Evolutionary conservation across 345 rosid species (phyloP), one percentile per base, ranked within the genome.

Genomic region (Boechera divaricarpa): DNA sequence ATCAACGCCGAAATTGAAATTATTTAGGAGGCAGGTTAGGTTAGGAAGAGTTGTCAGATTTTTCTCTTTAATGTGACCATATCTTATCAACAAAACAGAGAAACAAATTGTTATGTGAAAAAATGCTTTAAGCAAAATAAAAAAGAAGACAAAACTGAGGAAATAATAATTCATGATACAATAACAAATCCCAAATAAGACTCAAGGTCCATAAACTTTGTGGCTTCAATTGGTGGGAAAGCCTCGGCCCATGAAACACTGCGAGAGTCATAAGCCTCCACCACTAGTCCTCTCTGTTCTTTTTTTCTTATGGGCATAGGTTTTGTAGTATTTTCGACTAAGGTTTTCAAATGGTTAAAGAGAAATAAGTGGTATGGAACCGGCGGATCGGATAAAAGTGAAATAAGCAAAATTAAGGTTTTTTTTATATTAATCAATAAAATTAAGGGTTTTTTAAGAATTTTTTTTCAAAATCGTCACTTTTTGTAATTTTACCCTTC

Each of bases 1-100:
- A 69, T 77, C 75, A 69, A 77, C 64, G 42, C 60, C 52, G 76
- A 55, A 63, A 70, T 26, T 55, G 44, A 63, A 33, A 70, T 21
- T 54, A n/a, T 44, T 33, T 36, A 32, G 16, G 58, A 52, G 74
- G 31, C 62, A 49, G 42, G 32, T 67, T 75, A 68, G 69, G 74
- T 68, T 75, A 49, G 47, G 56, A 21, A 47, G 57, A 54, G 57
- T 21, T 67, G 62, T 70, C 58, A 24, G 0, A 7, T 56, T 11
- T 59, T 29, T 70, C 39, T 2, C 48, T 52, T 67, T 67, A 35
- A 48, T 67, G 67, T 75, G 72, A 66, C 52, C 52, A 26, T 74
- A 66, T 35, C 35, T 74, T 35, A 28, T 47, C 49, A 16, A 13
- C n/a, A 41, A 41, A n/a, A 18, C 36, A 5, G 6, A 8, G 12